phyloP scores from a whole-genome alignment of 305 asterid species.

The Fraxinus latifolia region DNA sequence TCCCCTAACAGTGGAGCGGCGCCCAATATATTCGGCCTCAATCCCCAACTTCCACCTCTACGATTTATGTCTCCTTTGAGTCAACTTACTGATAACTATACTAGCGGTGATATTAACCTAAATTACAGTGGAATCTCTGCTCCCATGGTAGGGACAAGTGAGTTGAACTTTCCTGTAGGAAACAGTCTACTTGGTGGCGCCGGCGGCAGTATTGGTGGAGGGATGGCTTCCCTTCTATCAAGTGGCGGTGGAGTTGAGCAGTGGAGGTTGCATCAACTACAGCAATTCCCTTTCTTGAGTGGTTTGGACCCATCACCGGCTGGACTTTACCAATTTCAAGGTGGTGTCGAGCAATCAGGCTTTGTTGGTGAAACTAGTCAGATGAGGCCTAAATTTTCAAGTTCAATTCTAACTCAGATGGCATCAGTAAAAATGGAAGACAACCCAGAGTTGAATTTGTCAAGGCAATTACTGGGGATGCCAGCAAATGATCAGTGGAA shows the following conservation, averaged over 20 bases:
- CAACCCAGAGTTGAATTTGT: constrained; percentile 37
- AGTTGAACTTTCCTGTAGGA: constrained; percentile 45
- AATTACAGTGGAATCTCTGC: constrained; percentile 43
- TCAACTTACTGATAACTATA: constrained; percentile 42
- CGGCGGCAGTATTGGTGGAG: constrained; percentile 22
- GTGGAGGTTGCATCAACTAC: constrained; percentile 63
- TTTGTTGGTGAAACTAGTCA: constrained; percentile 44
- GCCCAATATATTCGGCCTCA: constrained; percentile 37
- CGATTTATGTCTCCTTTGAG: constrained; percentile 64
- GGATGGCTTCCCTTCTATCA: constrained; percentile 39
- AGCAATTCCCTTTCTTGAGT: constrained; percentile 63
- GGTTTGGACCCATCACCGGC: constrained; percentile 43
- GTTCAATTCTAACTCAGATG: constrained; percentile 41
- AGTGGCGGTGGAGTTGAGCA: constrained; percentile 48
- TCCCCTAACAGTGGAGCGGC: constrained; percentile 33
- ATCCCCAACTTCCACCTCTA: constrained; percentile 45
- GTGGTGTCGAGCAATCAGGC: constrained; percentile 39
- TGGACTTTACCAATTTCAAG: constrained; percentile 50
- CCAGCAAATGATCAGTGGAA: constrained; percentile 56
- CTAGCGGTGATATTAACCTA: constrained; percentile 38
- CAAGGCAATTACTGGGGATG: constrained; percentile 51
- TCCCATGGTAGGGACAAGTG: constrained; percentile 36
- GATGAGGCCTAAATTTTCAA: constrained; percentile 44
- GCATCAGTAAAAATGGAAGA: constrained; percentile 69
- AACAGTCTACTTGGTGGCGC: constrained; percentile 32